phyloP scores from a whole-genome alignment of 352 stramenopile genomes.

The Phytophthora kernoviae region DNA sequence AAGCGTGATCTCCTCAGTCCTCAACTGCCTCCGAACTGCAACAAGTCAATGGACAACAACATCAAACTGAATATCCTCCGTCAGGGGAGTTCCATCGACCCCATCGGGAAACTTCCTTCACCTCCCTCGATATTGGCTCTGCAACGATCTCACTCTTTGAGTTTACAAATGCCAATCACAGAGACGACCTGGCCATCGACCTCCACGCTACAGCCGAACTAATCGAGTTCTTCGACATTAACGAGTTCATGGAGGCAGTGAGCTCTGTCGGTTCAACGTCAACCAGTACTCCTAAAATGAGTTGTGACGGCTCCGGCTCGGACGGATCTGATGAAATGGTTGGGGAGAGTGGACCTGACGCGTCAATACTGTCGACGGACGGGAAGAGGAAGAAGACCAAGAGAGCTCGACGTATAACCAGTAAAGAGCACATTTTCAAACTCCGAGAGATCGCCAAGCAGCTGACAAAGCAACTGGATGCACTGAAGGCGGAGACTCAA shows the following conservation, averaged over 20 bases:
- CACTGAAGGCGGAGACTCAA: not conserved
- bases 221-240: constrained; percentile 14
- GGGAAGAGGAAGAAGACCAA: not conserved
- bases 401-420: constrained; percentile 1
- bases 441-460: constrained; percentile 5
- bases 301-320: not conserved
- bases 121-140: not conserved
- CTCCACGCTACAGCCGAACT: constrained; percentile 8
- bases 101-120: too few relatives aligned
- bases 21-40: too few relatives aligned
- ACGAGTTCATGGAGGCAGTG: constrained; percentile 1
- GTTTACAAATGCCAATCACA: not conserved
- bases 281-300: too few relatives aligned
- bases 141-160: constrained; percentile 23
- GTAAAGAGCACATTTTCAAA: constrained; percentile 14
- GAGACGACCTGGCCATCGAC: constrained; percentile 1
- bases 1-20: too few relatives aligned
- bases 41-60: too few relatives aligned
- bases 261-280: too few relatives aligned
- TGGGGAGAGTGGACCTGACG: not conserved
- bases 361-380: not conserved
- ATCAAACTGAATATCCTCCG: too few relatives aligned
- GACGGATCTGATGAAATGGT: not conserved
- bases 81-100: not conserved
- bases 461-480: constrained; percentile 14